Evolutionary conservation across 441 rosid genomes (phyloP).

Genomic region (Oxalis stricta): DNA sequence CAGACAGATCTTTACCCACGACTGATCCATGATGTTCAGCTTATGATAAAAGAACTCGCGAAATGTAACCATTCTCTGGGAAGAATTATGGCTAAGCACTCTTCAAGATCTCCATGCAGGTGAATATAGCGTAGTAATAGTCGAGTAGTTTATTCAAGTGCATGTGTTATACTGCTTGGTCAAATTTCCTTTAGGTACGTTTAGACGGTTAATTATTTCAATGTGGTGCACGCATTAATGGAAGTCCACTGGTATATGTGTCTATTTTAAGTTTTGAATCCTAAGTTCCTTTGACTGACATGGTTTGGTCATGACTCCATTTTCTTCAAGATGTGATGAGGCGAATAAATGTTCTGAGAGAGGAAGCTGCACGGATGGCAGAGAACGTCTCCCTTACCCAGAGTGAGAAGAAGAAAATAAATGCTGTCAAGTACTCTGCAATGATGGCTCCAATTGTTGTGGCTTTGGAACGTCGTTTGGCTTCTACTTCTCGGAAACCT

Average conservation of each 20-base stretch:
- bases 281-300: neutral
- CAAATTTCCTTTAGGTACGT: too few species aligned
- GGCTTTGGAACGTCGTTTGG: conserved; percentile 92
- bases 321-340: conserved; percentile 73
- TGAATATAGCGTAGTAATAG: conserved; percentile 16
- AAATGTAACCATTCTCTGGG: conserved; percentile 97
- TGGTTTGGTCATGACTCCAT: conserved; percentile 5
- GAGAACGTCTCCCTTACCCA: conserved; percentile 83
- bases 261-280: too few species aligned
- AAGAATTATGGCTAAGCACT: conserved; percentile 97
- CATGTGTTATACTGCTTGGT: too few species aligned
- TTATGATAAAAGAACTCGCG: conserved; percentile 90
- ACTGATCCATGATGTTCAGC: conserved; percentile 91
- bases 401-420: conserved; percentile 85
- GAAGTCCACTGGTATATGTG: neutral
- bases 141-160: conserved; percentile 10
- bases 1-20: conserved; percentile 85
- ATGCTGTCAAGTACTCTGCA: conserved; percentile 91
- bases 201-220: too few species aligned
- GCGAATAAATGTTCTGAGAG: conserved; percentile 82
- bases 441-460: conserved; percentile 98
- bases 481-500: conserved; percentile 88
- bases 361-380: conserved; percentile 83
- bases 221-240: neutral
- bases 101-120: conserved; percentile 98